These are phyloP conservation scores for Turritis glabra DNA, from an alignment of 345 rosid genomes.

Conservation along the genomic window DNA sequence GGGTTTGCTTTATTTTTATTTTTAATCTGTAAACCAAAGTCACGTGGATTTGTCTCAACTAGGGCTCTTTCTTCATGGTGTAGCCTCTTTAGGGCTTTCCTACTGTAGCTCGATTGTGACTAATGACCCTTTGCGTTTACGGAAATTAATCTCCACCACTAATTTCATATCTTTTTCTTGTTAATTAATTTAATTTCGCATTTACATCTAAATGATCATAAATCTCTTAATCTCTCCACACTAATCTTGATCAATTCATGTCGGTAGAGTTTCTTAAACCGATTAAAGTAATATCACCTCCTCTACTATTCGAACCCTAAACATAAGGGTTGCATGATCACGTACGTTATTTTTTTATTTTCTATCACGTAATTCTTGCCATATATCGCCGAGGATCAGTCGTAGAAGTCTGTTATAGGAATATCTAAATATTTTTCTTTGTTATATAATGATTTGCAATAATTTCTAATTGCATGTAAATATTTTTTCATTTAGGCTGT, in stretches of 20 bases:
- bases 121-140: constrained; percentile 23
- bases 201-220: not conserved
- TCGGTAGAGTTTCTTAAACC: not conserved
- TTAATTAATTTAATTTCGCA: not conserved
- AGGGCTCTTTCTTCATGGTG: constrained; percentile 38
- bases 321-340: not conserved
- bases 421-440: not conserved
- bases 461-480: not conserved
- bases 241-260: not conserved
- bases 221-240: not conserved
- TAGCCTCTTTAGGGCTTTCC: constrained; percentile 31
- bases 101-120: constrained; percentile 37
- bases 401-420: not conserved
- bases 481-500: not conserved
- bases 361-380: not conserved
- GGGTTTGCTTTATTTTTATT: constrained; percentile 8
- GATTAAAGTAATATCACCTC: not conserved
- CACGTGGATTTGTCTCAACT: constrained; percentile 45
- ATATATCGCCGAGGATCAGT: not conserved
- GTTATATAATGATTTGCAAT: not conserved
- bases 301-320: not conserved
- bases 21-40: constrained; percentile 18
- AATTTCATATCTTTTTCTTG: not conserved
- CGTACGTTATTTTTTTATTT: not conserved
- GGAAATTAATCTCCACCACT: constrained; percentile 16